Percentiles rank a stretch among this genome's conserved stretches.
These are phyloP conservation scores for Dactylonectria estremocensis DNA, from an alignment of 2,329 filamentous ascomycete species.

Conservation along the genomic window DNA sequence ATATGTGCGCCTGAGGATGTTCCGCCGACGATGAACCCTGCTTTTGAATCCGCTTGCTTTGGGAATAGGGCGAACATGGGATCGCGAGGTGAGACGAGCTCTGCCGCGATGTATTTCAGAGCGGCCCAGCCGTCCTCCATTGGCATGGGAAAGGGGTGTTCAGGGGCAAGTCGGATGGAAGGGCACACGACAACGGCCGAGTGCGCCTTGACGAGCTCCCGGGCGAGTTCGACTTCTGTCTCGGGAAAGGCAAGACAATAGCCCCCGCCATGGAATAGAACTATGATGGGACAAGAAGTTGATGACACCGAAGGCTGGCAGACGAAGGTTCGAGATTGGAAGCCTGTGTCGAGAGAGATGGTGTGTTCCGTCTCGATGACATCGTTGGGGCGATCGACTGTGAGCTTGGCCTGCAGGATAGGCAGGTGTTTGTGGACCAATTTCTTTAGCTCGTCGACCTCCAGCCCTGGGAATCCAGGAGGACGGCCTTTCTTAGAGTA, in stretches of 20 bases:
- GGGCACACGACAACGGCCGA: conserved; percentile 3
- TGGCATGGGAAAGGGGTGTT: not conserved
- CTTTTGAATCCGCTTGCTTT: not conserved
- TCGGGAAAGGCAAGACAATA: not conserved
- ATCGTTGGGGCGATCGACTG: too few relatives aligned
- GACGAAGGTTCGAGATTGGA: too few relatives aligned
- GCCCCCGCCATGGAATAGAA: not conserved
- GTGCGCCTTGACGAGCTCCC: not conserved
- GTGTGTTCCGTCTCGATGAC: too few relatives aligned
- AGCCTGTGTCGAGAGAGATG: too few relatives aligned
- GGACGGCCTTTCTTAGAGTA: too few relatives aligned
- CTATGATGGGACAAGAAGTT: not conserved
- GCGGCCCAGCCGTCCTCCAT: conserved; percentile 1
- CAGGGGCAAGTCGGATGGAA: not conserved
- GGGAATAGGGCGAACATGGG: too few relatives aligned
- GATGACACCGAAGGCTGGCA: too few relatives aligned
- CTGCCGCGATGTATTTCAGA: not conserved
- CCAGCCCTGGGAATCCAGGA: too few relatives aligned
- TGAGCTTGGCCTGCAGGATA: too few relatives aligned
- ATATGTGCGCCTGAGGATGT: not conserved
- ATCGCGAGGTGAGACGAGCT: not conserved
- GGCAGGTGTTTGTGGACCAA: too few relatives aligned
- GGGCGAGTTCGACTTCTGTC: not conserved
- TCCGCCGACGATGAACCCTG: conserved; percentile 1
- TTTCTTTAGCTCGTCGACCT: too few relatives aligned